phyloP scores from a whole-genome alignment of 2,329 filamentous ascomycete species.

The Exophiala sp. region DNA sequence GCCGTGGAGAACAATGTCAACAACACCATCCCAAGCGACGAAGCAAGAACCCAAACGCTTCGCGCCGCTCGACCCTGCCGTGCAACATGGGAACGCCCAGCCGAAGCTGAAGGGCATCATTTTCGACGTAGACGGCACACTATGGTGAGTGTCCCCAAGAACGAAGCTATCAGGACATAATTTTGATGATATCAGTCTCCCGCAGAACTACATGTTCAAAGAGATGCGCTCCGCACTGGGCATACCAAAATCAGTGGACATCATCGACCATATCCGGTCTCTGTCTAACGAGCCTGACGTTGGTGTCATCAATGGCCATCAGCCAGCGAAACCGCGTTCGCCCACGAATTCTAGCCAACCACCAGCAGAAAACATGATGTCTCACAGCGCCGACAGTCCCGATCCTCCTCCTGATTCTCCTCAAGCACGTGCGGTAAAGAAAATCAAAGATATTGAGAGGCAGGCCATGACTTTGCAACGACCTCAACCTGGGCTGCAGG shows the following conservation, averaged over 20 bases:
- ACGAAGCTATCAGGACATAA: slow-evolving; percentile 22
- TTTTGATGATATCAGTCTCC: slow-evolving; percentile 55
- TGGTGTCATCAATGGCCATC: slow-evolving; percentile 46
- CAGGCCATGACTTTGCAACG: slow-evolving; percentile 74
- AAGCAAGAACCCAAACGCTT: slow-evolving; percentile 17
- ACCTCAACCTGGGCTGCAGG: slow-evolving; percentile 73
- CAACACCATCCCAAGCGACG: background rate
- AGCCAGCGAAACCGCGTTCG: slow-evolving; percentile 3
- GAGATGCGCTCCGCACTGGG: slow-evolving; percentile 75
- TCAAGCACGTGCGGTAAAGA: slow-evolving; percentile 57
- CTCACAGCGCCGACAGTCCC: slow-evolving; percentile 25
- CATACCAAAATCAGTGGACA: slow-evolving; percentile 72
- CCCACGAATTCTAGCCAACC: slow-evolving; percentile 8
- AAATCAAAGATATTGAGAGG: slow-evolving; percentile 76
- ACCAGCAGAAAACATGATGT: slow-evolving; percentile 9
- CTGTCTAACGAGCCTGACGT: slow-evolving; percentile 55
- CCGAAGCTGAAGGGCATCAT: slow-evolving; percentile 59
- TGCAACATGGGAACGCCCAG: slow-evolving; percentile 9
- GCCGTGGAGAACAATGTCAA: background rate
- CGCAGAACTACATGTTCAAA: slow-evolving; percentile 92
- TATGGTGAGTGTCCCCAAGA: slow-evolving; percentile 63
- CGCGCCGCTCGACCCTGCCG: slow-evolving; percentile 21
- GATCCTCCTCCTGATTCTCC: slow-evolving; percentile 15
- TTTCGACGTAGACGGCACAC: slow-evolving; percentile 93
- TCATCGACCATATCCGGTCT: slow-evolving; percentile 79